Conservation (phyloP, 129 eudicot genomes). For the Centrapalus pauciflorus region DNA sequence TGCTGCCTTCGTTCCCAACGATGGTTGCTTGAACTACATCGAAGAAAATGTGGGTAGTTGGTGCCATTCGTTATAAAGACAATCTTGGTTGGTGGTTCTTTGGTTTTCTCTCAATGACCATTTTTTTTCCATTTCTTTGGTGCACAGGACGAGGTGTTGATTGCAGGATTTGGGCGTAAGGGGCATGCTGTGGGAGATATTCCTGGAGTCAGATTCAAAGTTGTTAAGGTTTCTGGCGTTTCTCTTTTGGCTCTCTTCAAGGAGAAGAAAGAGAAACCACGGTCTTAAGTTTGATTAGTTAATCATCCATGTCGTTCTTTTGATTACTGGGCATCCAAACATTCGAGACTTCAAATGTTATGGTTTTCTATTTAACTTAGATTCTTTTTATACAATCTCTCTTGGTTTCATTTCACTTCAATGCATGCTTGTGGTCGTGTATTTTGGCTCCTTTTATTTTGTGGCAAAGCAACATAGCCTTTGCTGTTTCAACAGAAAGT, state of each 20-base stretch:
- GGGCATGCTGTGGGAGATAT: constrained; percentile 62
- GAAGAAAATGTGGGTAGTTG: constrained; percentile 40
- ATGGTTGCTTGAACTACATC: constrained; percentile 57
- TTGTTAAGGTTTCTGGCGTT: constrained; percentile 53
- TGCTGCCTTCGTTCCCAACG: constrained; percentile 54
- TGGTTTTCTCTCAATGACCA: not conserved
- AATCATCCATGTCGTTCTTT: not conserved
- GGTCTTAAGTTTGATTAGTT: constrained; percentile 27
- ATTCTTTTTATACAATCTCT: not conserved
- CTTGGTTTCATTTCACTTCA: not conserved
- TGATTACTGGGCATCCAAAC: not conserved
- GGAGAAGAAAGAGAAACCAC: constrained; percentile 51
- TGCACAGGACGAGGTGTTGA: constrained; percentile 35
- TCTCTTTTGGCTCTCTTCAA: constrained; percentile 50
- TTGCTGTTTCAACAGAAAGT: too few relatives aligned
- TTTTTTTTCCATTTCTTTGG: not conserved
- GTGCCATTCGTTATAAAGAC: not conserved
- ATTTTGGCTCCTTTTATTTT: not conserved
- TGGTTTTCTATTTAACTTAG: not conserved
- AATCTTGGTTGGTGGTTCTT: not conserved
- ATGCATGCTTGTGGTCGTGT: not conserved
- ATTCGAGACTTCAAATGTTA: constrained; percentile 14
- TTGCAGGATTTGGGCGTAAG: constrained; percentile 41
- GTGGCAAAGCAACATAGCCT: not conserved
- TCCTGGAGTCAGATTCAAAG: constrained; percentile 52